phyloP scores from a whole-genome alignment of 306 rosid genomes.

The Gastrolobium villosum region DNA sequence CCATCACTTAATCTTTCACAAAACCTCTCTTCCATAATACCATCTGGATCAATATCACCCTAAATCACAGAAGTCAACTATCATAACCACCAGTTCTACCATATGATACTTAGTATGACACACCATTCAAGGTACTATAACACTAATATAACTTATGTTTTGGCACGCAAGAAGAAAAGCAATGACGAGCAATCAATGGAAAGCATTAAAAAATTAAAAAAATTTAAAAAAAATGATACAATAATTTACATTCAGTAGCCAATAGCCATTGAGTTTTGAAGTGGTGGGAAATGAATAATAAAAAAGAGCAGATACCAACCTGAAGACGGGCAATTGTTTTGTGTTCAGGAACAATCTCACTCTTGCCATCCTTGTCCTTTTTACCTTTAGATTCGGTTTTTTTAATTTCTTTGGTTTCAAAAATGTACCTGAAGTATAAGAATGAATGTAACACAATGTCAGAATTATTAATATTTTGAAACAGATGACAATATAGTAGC shows the following conservation, averaged over 20 bases:
- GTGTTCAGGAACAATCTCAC: conserved; percentile 54
- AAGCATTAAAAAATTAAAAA: neutral
- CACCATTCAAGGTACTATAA: neutral
- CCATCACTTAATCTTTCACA: neutral
- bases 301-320: conserved; percentile 57
- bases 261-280: conserved; percentile 15
- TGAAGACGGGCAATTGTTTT: conserved; percentile 85
- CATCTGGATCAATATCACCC: conserved; percentile 5
- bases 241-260: conserved; percentile 27
- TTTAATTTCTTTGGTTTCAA: conserved; percentile 80
- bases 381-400: conserved; percentile 59
- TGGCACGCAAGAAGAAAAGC: conserved; percentile 3
- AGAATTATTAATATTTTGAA: conserved; percentile 28
- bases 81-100: conserved; percentile 25
- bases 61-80: conserved; percentile 8
- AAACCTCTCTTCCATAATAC: neutral
- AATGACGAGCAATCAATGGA: neutral
- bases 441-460: conserved; percentile 32
- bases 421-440: conserved; percentile 70
- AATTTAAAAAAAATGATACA: neutral
- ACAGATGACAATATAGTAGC: conserved; percentile 7
- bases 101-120: neutral
- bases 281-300: conserved; percentile 32
- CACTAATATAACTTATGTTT: neutral
- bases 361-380: conserved; percentile 62